Percentiles rank a stretch among this genome's conserved stretches.
Conservation (phyloP, 2,329 filamentous ascomycete genomes). For the Zymoseptoria passerinii region DNA sequence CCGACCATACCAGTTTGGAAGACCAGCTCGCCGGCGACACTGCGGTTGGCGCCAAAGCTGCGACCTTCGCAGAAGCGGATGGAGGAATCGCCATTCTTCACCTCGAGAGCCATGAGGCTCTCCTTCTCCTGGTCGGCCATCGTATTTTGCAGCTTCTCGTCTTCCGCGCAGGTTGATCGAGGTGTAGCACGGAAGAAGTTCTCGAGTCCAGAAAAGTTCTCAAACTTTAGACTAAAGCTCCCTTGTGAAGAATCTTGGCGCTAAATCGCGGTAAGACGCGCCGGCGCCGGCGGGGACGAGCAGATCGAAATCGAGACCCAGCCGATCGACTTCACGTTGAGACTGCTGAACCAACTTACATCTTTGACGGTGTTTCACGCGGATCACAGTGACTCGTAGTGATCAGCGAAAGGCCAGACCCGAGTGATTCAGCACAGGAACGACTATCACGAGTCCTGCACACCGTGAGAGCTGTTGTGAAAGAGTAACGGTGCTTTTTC, state of each 20-base stretch:
- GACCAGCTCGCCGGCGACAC: conserved; percentile 90
- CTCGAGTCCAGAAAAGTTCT: not conserved
- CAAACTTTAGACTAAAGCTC: not conserved
- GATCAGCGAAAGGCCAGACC: too few species aligned
- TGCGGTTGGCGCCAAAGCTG: conserved; percentile 94
- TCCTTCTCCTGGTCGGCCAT: conserved; percentile 24
- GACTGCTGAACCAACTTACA: not conserved
- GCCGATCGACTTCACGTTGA: not conserved
- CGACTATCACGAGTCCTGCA: too few species aligned
- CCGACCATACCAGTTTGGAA: conserved; percentile 99
- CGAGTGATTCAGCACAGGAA: too few species aligned
- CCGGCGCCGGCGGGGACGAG: too few species aligned
- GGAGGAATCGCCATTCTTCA: conserved; percentile 68
- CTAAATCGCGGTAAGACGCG: not conserved
- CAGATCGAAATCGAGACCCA: not conserved
- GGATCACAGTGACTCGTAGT: too few species aligned
- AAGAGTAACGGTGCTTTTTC: not conserved
- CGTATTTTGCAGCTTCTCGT: conserved; percentile 11
- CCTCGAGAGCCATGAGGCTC: conserved; percentile 66
- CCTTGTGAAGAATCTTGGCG: not conserved
- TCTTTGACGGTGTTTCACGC: too few species aligned
- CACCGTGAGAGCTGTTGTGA: not conserved
- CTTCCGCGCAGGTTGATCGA: conserved; percentile 1
- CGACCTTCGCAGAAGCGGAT: conserved; percentile 69
- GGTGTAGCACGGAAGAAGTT: not conserved